phyloP scores from a whole-genome alignment of 305 asterid species.

The Ilex paraguariensis region DNA sequence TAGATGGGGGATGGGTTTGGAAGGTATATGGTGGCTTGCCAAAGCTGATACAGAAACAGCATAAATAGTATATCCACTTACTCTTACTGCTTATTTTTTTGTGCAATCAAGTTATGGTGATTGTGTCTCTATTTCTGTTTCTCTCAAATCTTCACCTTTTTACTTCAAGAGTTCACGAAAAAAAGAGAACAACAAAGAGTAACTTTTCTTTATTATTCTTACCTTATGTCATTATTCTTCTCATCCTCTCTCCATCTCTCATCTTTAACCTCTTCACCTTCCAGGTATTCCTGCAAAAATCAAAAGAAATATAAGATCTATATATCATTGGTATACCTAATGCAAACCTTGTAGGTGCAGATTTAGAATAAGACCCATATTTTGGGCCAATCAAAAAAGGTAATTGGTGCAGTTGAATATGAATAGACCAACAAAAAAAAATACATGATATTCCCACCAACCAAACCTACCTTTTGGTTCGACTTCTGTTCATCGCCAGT shows the following conservation, averaged over 20 bases:
- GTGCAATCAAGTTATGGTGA: conserved; percentile 12
- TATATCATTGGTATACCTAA: conserved; percentile 11
- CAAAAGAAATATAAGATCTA: background rate
- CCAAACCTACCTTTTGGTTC: conserved; percentile 28
- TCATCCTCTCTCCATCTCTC: conserved; percentile 25
- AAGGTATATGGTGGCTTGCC: conserved; percentile 28
- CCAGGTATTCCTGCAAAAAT: conserved; percentile 29
- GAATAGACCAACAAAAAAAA: conserved; percentile 1
- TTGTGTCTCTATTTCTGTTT: background rate
- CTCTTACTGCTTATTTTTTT: conserved; percentile 4
- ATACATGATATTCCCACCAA: conserved; percentile 1
- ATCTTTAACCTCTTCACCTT: conserved; percentile 18
- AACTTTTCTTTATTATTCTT: conserved; percentile 11
- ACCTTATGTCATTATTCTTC: conserved; percentile 36
- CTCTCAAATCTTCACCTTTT: conserved; percentile 5
- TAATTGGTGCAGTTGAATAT: conserved; percentile 5
- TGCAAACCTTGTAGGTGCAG: conserved; percentile 4
- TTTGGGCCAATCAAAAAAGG: conserved; percentile 13
- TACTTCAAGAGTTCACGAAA: conserved; percentile 21
- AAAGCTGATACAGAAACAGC: conserved; percentile 24
- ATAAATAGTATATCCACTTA: conserved; percentile 34
- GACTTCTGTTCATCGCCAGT: conserved; percentile 9
- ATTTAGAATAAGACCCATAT: background rate
- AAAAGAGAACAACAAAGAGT: conserved; percentile 8
- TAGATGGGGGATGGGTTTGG: conserved; percentile 34